These are phyloP conservation scores for Ceratobasidium sp. DNA, from an alignment of 1,284 basidiomycete genomes.

Conservation along the genomic window DNA sequence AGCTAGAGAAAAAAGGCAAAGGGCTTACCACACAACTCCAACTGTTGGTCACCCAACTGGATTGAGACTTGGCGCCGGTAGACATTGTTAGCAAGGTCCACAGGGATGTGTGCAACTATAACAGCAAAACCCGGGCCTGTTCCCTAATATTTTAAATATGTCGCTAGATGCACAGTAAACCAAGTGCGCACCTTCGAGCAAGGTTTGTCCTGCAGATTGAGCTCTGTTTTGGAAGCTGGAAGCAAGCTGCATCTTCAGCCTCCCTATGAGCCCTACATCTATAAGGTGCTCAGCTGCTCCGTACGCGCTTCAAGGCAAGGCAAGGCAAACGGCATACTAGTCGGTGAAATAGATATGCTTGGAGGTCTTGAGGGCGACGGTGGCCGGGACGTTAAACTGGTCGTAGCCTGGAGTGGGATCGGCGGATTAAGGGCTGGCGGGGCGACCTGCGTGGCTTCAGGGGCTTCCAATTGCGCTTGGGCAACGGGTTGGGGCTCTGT, in stretches of 20 bases:
- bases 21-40: background rate
- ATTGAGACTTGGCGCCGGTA: background rate
- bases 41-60: background rate
- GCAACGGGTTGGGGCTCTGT: background rate
- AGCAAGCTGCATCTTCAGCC: background rate
- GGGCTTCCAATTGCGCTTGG: no score
- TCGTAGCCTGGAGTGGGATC: background rate
- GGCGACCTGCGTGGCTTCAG: no score
- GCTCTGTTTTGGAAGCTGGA: background rate
- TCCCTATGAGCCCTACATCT: background rate
- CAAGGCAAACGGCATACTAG: background rate
- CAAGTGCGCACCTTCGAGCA: background rate
- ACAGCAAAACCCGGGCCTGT: background rate
- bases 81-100: background rate
- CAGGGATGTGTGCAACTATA: background rate
- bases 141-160: background rate
- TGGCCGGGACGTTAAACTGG: background rate
- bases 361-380: background rate
- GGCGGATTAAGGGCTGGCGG: background rate
- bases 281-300: background rate
- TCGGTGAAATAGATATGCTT: background rate
- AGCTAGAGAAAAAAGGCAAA: background rate
- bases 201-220: background rate
- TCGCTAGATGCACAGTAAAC: background rate
- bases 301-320: background rate